Percentiles rank a stretch among this genome's conserved stretches.
Conservation (phyloP, 2,329 filamentous ascomycete genomes). For the Fusarium coicis region DNA sequence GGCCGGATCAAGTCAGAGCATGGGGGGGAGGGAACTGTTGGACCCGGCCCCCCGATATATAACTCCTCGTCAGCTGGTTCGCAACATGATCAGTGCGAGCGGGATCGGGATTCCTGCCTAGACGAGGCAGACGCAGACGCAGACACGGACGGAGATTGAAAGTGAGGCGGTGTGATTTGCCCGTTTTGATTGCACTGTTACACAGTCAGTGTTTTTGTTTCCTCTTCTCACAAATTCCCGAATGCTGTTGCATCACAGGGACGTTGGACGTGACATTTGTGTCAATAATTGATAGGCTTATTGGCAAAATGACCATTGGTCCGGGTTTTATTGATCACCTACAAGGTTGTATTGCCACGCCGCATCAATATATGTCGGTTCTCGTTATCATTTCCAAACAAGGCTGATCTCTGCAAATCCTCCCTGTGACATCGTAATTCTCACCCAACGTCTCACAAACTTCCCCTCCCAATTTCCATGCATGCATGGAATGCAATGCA, state of each 20-base stretch:
- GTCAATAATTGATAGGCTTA: not conserved
- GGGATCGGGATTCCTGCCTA: conserved; percentile 22
- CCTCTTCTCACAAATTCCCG: conserved; percentile 12
- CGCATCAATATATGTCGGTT: not conserved
- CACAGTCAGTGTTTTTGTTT: conserved; percentile 10
- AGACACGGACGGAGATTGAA: not conserved
- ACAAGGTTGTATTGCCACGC: not conserved
- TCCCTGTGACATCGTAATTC: not conserved
- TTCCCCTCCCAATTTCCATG: not conserved
- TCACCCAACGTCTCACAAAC: not conserved
- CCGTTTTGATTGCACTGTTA: conserved; percentile 9
- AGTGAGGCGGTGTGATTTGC: conserved; percentile 27
- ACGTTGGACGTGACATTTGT: not conserved
- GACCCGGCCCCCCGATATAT: conserved; percentile 21
- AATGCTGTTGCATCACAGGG: not conserved
- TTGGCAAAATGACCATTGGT: not conserved
- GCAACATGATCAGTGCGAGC: conserved; percentile 25
- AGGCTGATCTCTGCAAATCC: not conserved
- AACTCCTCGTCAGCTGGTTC: conserved; percentile 29
- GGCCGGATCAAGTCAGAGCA: not conserved
- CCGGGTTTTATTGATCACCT: not conserved
- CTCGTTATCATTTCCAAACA: not conserved
- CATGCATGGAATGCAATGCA: not conserved
- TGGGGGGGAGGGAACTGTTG: conserved; percentile 5
- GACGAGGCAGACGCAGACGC: conserved; percentile 16